Base-by-base conservation (phyloP, 345 rosid species). In the Camelina neglecta region DNA sequence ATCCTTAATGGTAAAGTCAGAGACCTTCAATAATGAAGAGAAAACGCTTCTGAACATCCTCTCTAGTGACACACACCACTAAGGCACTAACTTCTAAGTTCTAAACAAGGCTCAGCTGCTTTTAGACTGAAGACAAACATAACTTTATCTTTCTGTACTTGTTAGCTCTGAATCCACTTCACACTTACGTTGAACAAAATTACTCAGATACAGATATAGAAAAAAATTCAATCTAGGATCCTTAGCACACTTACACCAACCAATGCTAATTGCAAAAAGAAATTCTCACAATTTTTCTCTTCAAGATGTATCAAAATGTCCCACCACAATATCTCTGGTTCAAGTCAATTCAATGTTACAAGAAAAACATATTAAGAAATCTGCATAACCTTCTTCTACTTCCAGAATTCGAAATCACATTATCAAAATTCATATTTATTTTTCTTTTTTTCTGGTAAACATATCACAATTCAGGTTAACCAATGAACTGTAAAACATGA, bases 101-200 rank as follows among this genome's bases (percentile, higher is more conserved):
- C 73, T 86, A 94, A 78, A 75, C 90, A 94, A 1, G 96, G 97
- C 61, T 94, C 93, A 39, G 98, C 97, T 29, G 97, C 81, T 51
- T 29, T 82, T 82, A 49, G 97, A 94, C 75, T 92, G 98, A 41
- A 94, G 85, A 62, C 97, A 94, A 75, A 75, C 98, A 92, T 75
- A 92, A 94, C 82, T 90, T 94, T 56, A 92, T 94, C 90, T 92
- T 92, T 81, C 84, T 84, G 65, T 92, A 51, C 78, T 87, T 94
- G 77, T 90, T 96, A 15, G 83, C 93, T 79, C 80, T 51, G 75
- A 89, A 94, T 85, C 97, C 92, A 92, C 76, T 90, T 94, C 76
- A 94, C 98, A 73, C 97, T 97, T 79, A 51, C 49, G 71, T 15
- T 11, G 5, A 55, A 24, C 21, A 57, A 54, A 35, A 57, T 20